Evolutionary conservation across 345 rosid genomes (phyloP), one percentile per base, ranked within the genome.

Genomic region (Eutrema japonicum): DNA sequence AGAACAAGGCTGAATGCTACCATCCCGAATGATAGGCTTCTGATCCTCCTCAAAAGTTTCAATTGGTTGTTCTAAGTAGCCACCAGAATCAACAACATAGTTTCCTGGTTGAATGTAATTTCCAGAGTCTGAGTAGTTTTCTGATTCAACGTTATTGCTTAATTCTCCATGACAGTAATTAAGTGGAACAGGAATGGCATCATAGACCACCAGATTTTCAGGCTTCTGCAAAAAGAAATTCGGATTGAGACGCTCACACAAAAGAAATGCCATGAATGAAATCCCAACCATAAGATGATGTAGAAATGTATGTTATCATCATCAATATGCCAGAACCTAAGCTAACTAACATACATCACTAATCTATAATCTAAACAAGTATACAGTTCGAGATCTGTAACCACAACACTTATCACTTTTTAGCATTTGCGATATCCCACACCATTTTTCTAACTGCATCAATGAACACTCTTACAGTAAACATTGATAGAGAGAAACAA

Each of bases 81-180:
- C 72, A 47, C 70, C 70, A 46, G 78, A 65, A 48, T 84, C 93
- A 4, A 29, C 74, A 30, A 33, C 66, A 36, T 68, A 30, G 50
- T 63, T 73, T 49, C 35, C 78, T 61, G 63, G 78, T 55, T 46
- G 66, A 14, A 62, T 29, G 62, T 42, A 42, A 37, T 74, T 74
- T 38, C 57, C 81, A 53, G 75, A 22, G 30, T 74, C 79, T 6
- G 66, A 65, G 67, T 56, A 30, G 59, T 79, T 75, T 46, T 75
- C 79, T 69, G 79, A 69, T 45, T 70, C 93, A 27, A 65, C 77
- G 36, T 80, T 72, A 74, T 82, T 85, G 82, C 90, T 87, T 40
- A 96, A 66, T 46, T 85, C 96, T 13, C 88, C 98, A 72, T 78
- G 75, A 71, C 70, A 75, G 75, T 77, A 82, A 74, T 76, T 86